Evolutionary conservation across 2,329 filamentous ascomycete genomes (phyloP).

Genomic region (Lojkania enalia): DNA sequence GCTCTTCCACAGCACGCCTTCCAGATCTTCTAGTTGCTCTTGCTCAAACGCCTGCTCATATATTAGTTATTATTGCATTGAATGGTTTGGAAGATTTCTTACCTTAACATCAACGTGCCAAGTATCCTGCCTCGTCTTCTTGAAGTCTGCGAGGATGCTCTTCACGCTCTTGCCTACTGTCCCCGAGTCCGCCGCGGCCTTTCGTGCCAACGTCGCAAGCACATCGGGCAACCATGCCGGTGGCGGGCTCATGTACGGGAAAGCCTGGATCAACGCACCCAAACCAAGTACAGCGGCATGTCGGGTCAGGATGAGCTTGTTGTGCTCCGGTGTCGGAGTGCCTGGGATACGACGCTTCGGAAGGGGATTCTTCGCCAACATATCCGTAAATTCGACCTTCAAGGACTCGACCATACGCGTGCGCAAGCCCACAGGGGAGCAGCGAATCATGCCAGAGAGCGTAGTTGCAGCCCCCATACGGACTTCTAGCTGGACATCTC

Average conservation of each 20-base stretch:
- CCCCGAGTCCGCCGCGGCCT: conserved; percentile 84
- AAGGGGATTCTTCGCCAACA: conserved; percentile 82
- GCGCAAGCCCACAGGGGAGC: conserved; percentile 80
- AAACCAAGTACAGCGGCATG: conserved; percentile 92
- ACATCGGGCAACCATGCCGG: conserved; percentile 94
- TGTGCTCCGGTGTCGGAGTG: conserved; percentile 71
- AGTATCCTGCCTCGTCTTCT: conserved; percentile 98
- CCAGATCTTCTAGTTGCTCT: conserved; percentile 91
- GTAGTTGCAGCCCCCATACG: conserved; percentile 91
- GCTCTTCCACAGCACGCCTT: conserved; percentile 98
- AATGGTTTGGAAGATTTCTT: conserved; percentile 35
- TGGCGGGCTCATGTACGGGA: conserved; percentile 92
- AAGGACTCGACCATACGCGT: conserved; percentile 75
- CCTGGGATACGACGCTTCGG: conserved; percentile 67
- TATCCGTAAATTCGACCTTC: conserved; percentile 75
- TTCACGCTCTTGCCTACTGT: conserved; percentile 97
- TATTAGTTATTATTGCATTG: conserved; percentile 7
- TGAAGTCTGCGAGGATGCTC: conserved; percentile 91
- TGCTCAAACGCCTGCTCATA: conserved; percentile 71
- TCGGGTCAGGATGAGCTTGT: conserved; percentile 76
- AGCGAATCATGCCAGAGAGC: conserved; percentile 95
- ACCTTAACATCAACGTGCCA: conserved; percentile 99
- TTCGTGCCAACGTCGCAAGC: conserved; percentile 79
- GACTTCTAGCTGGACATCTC: conserved; percentile 89
- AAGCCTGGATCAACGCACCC: conserved; percentile 89